phyloP scores from a whole-genome alignment of 768 basidiomycete species.

The Suillus hirtellus region DNA sequence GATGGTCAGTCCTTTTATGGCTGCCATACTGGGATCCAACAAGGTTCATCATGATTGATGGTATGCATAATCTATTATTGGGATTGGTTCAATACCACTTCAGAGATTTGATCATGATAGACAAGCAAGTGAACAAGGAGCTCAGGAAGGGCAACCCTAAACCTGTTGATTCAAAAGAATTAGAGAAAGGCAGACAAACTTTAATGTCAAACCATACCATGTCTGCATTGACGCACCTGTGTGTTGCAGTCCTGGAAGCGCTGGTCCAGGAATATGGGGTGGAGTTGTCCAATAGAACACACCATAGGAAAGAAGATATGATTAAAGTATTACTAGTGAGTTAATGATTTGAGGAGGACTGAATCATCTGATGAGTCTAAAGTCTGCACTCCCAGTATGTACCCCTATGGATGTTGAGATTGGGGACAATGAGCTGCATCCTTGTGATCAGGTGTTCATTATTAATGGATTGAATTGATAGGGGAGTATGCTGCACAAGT shows the following conservation, averaged over 20 bases:
- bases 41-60: constrained; percentile 29
- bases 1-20: constrained; percentile 30
- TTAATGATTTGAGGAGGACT: not conserved
- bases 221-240: not conserved
- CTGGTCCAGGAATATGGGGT: not conserved
- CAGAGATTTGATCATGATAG: constrained; percentile 11
- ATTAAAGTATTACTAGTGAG: not conserved
- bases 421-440: not conserved
- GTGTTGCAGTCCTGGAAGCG: not conserved
- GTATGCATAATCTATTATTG: constrained; percentile 39
- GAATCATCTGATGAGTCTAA: too few species aligned
- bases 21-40: constrained; percentile 38
- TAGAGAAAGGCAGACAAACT: constrained; percentile 1
- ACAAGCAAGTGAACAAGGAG: constrained; percentile 11
- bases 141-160: not conserved
- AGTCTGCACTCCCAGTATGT: not conserved
- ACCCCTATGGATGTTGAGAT: not conserved
- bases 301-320: not conserved
- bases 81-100: constrained; percentile 18
- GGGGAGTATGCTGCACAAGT: not conserved
- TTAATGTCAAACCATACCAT: not conserved
- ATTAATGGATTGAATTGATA: not conserved
- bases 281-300: not conserved
- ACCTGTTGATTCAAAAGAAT: constrained; percentile 1
- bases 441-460: not conserved